A percentile compares a stretch with the other conserved stretches of the same genome.
Evolutionary conservation across 768 basidiomycete species (phyloP).

Genomic region (Pleurotus sapidus): DNA sequence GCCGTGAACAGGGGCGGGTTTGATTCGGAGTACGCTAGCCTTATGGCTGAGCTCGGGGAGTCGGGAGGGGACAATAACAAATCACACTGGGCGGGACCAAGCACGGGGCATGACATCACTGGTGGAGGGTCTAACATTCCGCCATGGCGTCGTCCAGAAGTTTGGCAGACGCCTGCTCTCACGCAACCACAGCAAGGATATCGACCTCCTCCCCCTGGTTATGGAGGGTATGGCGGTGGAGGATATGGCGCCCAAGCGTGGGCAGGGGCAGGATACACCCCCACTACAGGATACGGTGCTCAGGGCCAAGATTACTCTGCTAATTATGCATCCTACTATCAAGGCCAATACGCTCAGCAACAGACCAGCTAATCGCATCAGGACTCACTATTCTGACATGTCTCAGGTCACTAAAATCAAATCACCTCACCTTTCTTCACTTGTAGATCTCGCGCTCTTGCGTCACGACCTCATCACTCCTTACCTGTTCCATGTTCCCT

Average conservation of each 20-base stretch:
- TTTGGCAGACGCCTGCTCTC: conserved; percentile 65
- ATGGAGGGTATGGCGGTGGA: conserved; percentile 48
- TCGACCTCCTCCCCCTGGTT: conserved; percentile 65
- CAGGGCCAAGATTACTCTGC: conserved; percentile 69
- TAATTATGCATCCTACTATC: conserved; percentile 86
- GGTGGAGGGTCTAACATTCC: conserved; percentile 80
- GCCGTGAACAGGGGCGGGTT: conserved; percentile 69
- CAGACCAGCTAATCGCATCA: conserved; percentile 39
- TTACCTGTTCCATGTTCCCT: not conserved
- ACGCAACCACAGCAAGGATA: conserved; percentile 56
- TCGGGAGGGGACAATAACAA: conserved; percentile 51
- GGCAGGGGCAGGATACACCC: conserved; percentile 49
- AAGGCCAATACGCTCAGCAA: conserved; percentile 83
- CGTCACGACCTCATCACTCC: conserved; percentile 7
- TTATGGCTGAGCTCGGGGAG: conserved; percentile 99
- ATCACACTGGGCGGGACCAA: conserved; percentile 49
- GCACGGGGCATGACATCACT: conserved; percentile 61
- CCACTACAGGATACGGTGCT: conserved; percentile 39
- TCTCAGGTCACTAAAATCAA: conserved; percentile 37
- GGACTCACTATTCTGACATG: conserved; percentile 31
- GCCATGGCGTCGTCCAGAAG: conserved; percentile 89
- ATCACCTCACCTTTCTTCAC: conserved; percentile 27
- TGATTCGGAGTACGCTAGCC: conserved; percentile 95
- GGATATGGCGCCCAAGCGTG: conserved; percentile 35
- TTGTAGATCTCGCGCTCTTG: conserved; percentile 15